Conservation (phyloP, 73 alveolate genomes). For the Tetrahymena elliotti region DNA sequence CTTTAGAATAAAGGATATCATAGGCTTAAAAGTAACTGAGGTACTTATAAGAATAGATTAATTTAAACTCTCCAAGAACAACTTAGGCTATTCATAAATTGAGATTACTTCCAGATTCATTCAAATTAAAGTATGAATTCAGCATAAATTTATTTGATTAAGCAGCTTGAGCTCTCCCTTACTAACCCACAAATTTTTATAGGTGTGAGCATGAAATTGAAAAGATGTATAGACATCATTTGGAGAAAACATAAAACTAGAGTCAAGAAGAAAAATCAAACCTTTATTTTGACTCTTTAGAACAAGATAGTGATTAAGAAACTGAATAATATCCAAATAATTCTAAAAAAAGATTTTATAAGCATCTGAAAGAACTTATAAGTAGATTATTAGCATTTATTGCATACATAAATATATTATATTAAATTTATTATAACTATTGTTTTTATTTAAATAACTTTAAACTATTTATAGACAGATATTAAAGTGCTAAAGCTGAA, state of each 20-base stretch:
- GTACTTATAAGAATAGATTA: neutral
- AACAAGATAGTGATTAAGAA: neutral
- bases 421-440: too few species aligned
- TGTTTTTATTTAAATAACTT: too few species aligned
- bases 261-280: neutral
- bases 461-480: neutral
- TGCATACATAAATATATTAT: too few species aligned
- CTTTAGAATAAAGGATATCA: neutral
- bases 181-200: neutral
- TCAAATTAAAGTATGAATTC: neutral
- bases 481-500: neutral
- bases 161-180: neutral
- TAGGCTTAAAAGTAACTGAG: neutral
- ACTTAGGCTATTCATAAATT: neutral
- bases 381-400: neutral
- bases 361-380: neutral
- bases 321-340: neutral
- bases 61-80: neutral
- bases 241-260: neutral
- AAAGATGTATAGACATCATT: neutral
- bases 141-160: neutral
- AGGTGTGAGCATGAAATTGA: neutral
- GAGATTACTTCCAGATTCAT: neutral
- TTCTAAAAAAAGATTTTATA: neutral
- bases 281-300: neutral